Evolutionary conservation across 192 early-diverging fungal species (phyloP).

Genomic region (Dispira simplex): DNA sequence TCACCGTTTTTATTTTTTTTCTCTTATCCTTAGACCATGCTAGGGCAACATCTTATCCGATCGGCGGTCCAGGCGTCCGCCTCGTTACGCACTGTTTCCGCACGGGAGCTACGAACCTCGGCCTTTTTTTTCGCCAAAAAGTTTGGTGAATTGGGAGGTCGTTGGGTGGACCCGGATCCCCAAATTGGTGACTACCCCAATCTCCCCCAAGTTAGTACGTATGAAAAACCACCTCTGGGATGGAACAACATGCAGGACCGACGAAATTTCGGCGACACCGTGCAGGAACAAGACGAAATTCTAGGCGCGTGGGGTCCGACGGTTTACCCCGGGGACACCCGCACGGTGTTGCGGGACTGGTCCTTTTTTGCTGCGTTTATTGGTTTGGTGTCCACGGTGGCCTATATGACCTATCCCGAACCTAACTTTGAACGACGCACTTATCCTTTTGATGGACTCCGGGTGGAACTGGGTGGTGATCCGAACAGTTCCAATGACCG

Average conservation of each 20-base stretch:
- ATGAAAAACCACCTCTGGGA: slow-evolving; percentile 42
- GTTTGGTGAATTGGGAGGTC: slow-evolving; percentile 5
- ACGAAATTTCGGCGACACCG: slow-evolving; percentile 59
- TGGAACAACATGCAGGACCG: slow-evolving; percentile 60
- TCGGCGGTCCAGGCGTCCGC: background rate
- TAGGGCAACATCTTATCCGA: background rate
- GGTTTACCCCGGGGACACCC: slow-evolving; percentile 22
- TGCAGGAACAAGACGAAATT: slow-evolving; percentile 55
- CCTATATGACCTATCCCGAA: background rate
- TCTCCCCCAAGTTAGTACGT: slow-evolving; percentile 41
- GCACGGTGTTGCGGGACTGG: slow-evolving; percentile 8
- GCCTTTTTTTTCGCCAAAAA: background rate
- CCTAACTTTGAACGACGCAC: slow-evolving; percentile 6
- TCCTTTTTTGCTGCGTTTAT: slow-evolving; percentile 4
- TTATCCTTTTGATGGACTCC: slow-evolving; percentile 2
- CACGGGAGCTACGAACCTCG: background rate
- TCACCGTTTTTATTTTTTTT: background rate
- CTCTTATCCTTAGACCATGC: background rate
- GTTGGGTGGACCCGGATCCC: slow-evolving; percentile 34
- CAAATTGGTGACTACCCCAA: slow-evolving; percentile 67
- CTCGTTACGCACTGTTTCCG: background rate
- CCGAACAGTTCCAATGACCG: slow-evolving; percentile 1
- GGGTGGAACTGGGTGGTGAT: slow-evolving; percentile 6
- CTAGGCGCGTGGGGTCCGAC: slow-evolving; percentile 54
- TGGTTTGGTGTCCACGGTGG: background rate